These are phyloP conservation scores for Malus hybrid DNA, from an alignment of 331 rosid species.

Conservation along the genomic window DNA sequence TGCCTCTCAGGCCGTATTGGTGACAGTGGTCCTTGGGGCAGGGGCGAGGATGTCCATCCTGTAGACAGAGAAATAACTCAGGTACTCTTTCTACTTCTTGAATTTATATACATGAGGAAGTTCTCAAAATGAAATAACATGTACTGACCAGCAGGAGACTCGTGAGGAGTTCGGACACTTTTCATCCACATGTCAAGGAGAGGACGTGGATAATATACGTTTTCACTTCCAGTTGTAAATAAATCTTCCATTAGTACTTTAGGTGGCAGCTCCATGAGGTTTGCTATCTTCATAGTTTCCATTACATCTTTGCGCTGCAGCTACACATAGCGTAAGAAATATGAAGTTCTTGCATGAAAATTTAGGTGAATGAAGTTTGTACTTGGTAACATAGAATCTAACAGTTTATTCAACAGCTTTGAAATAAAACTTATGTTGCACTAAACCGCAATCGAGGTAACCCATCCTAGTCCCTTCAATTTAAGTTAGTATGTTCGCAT, in stretches of 20 bases:
- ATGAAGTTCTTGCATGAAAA: neutral
- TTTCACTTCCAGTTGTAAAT: slow-evolving; percentile 34
- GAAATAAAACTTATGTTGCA: neutral
- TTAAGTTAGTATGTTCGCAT: neutral
- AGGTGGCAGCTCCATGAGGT: slow-evolving; percentile 74
- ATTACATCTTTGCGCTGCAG: slow-evolving; percentile 34
- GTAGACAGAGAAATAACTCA: slow-evolving; percentile 7
- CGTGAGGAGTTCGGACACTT: slow-evolving; percentile 43
- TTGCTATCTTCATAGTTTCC: slow-evolving; percentile 39
- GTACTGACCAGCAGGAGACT: slow-evolving; percentile 59
- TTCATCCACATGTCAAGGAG: slow-evolving; percentile 60
- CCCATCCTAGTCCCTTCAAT: neutral
- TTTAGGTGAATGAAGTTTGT: neutral
- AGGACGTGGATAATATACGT: slow-evolving; percentile 62
- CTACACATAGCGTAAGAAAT: neutral
- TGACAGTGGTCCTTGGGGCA: slow-evolving; percentile 51
- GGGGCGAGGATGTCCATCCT: slow-evolving; percentile 40
- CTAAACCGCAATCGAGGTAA: neutral
- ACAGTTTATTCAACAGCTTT: neutral
- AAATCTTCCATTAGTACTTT: slow-evolving; percentile 41
- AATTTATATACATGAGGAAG: neutral
- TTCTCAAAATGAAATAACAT: neutral
- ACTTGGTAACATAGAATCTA: neutral
- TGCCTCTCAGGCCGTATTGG: slow-evolving; percentile 36
- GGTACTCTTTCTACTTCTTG: slow-evolving; percentile 5